Evolutionary conservation across 2,329 filamentous ascomycete genomes (phyloP).

Genomic region (Cercospora citrullina): DNA sequence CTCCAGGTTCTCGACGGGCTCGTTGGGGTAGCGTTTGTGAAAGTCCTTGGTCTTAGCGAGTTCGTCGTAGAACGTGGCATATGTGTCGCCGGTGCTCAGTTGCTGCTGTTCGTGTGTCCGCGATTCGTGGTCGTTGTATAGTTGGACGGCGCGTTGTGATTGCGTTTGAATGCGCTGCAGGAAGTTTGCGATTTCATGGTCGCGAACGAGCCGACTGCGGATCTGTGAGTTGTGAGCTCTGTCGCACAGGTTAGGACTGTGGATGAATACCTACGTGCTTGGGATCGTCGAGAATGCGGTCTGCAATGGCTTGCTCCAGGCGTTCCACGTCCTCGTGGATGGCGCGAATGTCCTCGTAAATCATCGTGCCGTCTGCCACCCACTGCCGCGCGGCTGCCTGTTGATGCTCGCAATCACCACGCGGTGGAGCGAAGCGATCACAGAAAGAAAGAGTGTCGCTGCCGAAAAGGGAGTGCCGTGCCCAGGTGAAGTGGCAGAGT

Average conservation of each 20-base stretch:
- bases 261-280: conserved; percentile 65
- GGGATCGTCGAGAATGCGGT: conserved; percentile 84
- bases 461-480: neutral
- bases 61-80: conserved; percentile 89
- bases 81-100: conserved; percentile 80
- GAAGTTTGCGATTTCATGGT: conserved; percentile 88
- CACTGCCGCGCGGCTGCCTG: neutral
- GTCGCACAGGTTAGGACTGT: conserved; percentile 9
- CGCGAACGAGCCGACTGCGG: conserved; percentile 81
- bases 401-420: neutral
- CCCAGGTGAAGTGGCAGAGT: neutral
- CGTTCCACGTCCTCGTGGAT: conserved; percentile 96
- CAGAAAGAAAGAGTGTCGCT: neutral
- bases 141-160: conserved; percentile 73
- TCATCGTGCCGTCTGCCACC: conserved; percentile 52
- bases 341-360: conserved; percentile 89
- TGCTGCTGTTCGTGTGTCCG: conserved; percentile 78
- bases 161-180: conserved; percentile 85
- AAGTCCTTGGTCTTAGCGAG: conserved; percentile 79
- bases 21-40: conserved; percentile 87
- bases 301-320: conserved; percentile 88
- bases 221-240: conserved; percentile 57
- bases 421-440: neutral
- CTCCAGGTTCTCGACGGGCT: conserved; percentile 93
- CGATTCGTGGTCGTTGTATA: conserved; percentile 77